Evolutionary conservation across 2,329 filamentous ascomycete genomes (phyloP).

Genomic region (Arthrobotrys entomopaga): DNA sequence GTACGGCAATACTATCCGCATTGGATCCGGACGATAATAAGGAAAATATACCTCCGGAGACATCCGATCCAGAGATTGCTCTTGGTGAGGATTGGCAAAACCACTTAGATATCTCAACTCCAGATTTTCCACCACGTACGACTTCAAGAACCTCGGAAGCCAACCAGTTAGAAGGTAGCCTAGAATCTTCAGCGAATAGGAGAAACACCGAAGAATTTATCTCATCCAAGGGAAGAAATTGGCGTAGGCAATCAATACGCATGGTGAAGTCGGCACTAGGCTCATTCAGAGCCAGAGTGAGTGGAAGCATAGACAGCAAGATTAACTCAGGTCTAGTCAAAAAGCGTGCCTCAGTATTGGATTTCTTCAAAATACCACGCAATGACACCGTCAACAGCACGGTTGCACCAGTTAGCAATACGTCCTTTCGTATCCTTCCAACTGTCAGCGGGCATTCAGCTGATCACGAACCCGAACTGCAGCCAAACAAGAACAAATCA

Average conservation of each 20-base stretch:
- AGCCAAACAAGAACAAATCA: constrained; percentile 12
- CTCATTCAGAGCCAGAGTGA: constrained; percentile 12
- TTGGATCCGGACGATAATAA: constrained; percentile 30
- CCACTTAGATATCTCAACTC: no score
- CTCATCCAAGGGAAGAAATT: neutral
- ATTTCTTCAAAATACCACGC: constrained; percentile 34
- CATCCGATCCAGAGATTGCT: neutral
- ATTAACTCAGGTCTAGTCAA: constrained; percentile 6
- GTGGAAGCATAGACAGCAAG: neutral
- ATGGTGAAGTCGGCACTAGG: constrained; percentile 29
- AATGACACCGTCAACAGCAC: neutral
- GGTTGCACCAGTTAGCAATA: constrained; percentile 1
- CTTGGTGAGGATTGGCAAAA: no score
- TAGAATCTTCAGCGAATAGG: neutral
- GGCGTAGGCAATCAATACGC: constrained; percentile 20
- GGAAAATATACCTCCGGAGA: constrained; percentile 35
- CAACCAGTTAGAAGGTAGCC: neutral
- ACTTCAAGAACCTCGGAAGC: neutral
- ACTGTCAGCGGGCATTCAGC: constrained; percentile 5
- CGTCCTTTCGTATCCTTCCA: constrained; percentile 41
- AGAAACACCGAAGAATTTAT: neutral
- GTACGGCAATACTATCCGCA: neutral
- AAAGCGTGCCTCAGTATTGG: constrained; percentile 29
- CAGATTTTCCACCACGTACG: neutral
- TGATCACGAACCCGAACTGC: neutral